Evolutionary conservation across 2,329 filamentous ascomycete species (phyloP).

Genomic region (Alternaria postmessia): DNA sequence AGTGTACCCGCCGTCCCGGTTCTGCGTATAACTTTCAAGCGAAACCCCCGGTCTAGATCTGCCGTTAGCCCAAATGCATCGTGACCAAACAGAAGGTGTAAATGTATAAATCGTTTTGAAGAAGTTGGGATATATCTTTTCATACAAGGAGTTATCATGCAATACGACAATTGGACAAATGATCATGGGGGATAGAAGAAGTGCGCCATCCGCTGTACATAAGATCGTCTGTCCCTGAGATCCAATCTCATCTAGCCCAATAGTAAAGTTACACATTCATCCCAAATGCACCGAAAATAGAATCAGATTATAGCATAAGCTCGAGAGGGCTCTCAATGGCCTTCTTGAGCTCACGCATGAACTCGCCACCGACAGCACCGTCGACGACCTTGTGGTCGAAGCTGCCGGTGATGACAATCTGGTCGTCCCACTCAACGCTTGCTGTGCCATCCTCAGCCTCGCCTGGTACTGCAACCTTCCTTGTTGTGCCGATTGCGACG

Average conservation of each 20-base stretch:
- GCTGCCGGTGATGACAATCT: constrained; percentile 92
- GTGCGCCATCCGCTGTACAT: constrained; percentile 45
- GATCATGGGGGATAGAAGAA: constrained; percentile 24
- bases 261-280: constrained; percentile 35
- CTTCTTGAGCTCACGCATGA: constrained; percentile 97
- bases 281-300: constrained; percentile 19
- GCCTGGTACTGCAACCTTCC: constrained; percentile 90
- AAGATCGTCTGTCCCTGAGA: constrained; percentile 25
- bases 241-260: constrained; percentile 22
- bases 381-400: constrained; percentile 99
- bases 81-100: neutral
- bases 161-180: constrained; percentile 18
- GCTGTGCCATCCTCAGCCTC: constrained; percentile 82
- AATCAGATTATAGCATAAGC: constrained; percentile 75
- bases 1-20: neutral
- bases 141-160: constrained; percentile 24
- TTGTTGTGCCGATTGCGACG: constrained; percentile 90
- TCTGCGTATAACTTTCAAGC: neutral
- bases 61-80: neutral
- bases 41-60: neutral
- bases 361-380: constrained; percentile 94
- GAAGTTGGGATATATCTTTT: constrained; percentile 23
- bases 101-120: neutral
- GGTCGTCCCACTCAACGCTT: constrained; percentile 88
- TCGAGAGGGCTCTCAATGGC: constrained; percentile 96